A percentile compares a stretch with the other conserved stretches of the same genome.
Evolutionary conservation across 768 basidiomycete genomes (phyloP).

Genomic region (Crucibulum laeve): DNA sequence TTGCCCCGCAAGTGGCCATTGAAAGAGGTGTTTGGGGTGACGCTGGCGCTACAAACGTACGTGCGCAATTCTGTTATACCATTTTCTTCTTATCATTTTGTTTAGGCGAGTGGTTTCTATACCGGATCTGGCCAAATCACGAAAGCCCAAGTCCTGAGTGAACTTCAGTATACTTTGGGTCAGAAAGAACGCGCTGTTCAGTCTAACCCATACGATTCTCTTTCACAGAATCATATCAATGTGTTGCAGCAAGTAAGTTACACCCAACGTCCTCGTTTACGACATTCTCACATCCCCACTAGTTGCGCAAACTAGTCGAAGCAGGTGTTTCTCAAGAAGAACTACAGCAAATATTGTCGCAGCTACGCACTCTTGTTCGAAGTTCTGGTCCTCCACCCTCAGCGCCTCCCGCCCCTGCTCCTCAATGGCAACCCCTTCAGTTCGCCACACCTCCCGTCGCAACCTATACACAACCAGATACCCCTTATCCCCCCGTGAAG

Average conservation of each 20-base stretch:
- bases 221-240: constrained; percentile 66
- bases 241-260: constrained; percentile 75
- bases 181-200: constrained; percentile 76
- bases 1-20: constrained; percentile 73
- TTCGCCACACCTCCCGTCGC: constrained; percentile 8
- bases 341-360: constrained; percentile 68
- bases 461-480: constrained; percentile 11
- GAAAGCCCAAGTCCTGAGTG: constrained; percentile 76
- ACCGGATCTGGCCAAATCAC: constrained; percentile 48
- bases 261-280: not conserved
- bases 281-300: constrained; percentile 6
- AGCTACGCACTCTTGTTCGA: constrained; percentile 61
- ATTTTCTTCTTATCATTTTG: constrained; percentile 1
- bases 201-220: constrained; percentile 66
- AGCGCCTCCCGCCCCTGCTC: constrained; percentile 9
- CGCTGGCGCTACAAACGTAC: constrained; percentile 32
- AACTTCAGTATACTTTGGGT: constrained; percentile 76
- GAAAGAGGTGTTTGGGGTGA: constrained; percentile 83
- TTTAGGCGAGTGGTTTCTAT: constrained; percentile 26
- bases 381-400: constrained; percentile 33
- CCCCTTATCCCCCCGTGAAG: too few species aligned
- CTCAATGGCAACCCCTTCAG: constrained; percentile 16
- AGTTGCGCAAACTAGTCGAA: constrained; percentile 74
- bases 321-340: constrained; percentile 79
- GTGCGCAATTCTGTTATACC: constrained; percentile 13